These are phyloP conservation scores for Taxawa tesnikishii DNA, from an alignment of 2,329 filamentous ascomycete species.

Conservation along the genomic window DNA sequence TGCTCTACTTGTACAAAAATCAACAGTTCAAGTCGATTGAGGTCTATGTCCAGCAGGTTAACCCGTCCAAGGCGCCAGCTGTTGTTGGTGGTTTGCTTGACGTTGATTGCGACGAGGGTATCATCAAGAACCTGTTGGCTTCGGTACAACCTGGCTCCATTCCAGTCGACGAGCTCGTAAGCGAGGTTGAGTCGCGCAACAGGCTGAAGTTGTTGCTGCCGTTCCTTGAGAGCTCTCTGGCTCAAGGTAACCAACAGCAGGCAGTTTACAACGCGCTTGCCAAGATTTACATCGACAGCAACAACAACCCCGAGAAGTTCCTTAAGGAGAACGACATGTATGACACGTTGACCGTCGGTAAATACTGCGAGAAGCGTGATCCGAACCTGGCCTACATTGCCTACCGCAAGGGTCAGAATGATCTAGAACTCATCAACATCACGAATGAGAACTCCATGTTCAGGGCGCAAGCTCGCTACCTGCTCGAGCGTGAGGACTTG, in stretches of 20 bases:
- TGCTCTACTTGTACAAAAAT: constrained; percentile 95
- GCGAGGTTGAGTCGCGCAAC: constrained; percentile 91
- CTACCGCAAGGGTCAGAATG: constrained; percentile 93
- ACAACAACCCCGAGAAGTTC: constrained; percentile 97
- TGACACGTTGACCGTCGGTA: constrained; percentile 81
- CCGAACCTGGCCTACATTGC: constrained; percentile 91
- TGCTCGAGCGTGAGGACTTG: constrained; percentile 75
- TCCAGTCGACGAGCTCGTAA: constrained; percentile 86
- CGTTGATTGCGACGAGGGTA: constrained; percentile 90
- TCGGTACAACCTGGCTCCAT: constrained; percentile 78
- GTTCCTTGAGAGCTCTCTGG: constrained; percentile 86
- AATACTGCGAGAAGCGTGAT: constrained; percentile 98
- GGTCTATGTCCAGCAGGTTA: constrained; percentile 93
- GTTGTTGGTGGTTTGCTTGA: constrained; percentile 90
- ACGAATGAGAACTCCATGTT: constrained; percentile 99
- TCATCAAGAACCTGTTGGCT: constrained; percentile 82
- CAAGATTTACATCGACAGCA: constrained; percentile 98
- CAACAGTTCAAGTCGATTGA: constrained; percentile 99
- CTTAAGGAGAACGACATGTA: constrained; percentile 96
- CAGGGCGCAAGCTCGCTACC: constrained; percentile 89
- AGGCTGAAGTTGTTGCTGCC: constrained; percentile 88
- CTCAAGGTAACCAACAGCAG: constrained; percentile 85
- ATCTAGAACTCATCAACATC: constrained; percentile 91
- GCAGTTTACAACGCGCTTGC: constrained; percentile 94
- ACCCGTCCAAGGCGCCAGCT: constrained; percentile 78